Percentiles rank a stretch among this genome's conserved stretches.
These are phyloP conservation scores for Moelleriella libera DNA, from an alignment of 2,329 filamentous ascomycete species.

Conservation along the genomic window DNA sequence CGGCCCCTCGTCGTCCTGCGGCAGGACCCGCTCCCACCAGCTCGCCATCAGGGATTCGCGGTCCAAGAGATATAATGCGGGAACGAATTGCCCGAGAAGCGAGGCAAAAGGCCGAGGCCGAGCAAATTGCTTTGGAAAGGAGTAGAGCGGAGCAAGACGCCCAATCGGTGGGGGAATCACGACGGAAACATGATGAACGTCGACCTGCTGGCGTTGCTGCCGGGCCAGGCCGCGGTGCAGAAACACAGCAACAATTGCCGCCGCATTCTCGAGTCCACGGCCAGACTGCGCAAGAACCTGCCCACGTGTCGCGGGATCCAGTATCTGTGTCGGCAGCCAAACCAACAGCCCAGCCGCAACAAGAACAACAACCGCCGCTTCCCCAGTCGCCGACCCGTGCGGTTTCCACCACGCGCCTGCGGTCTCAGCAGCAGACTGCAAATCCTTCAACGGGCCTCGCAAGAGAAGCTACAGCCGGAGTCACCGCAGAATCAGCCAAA, in stretches of 20 bases:
- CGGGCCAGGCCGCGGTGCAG: conserved; percentile 15
- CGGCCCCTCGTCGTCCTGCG: conserved; percentile 28
- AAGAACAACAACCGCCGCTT: background rate
- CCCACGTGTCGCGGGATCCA: conserved; percentile 7
- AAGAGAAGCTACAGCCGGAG: conserved; percentile 8
- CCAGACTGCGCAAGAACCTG: conserved; percentile 12
- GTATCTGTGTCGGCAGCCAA: conserved; percentile 5
- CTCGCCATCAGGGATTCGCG: conserved; percentile 56
- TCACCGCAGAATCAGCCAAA: conserved; percentile 13
- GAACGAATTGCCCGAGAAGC: conserved; percentile 68
- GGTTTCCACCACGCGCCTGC: conserved; percentile 3
- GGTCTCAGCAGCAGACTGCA: conserved; percentile 5
- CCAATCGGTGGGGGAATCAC: conserved; percentile 37
- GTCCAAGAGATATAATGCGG: conserved; percentile 85
- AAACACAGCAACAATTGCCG: conserved; percentile 11
- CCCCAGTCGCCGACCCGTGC: conserved; percentile 1
- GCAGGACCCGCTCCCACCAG: conserved; percentile 36
- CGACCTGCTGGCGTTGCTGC: conserved; percentile 38
- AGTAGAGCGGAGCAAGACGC: conserved; percentile 44
- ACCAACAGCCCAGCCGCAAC: conserved; percentile 6
- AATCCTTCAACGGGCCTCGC: background rate
- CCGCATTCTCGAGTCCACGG: conserved; percentile 7
- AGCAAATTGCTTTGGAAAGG: conserved; percentile 38
- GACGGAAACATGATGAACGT: conserved; percentile 45
- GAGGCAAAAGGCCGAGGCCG: conserved; percentile 51